phyloP scores from a whole-genome alignment of 1,139 yeast genomes.

The Scheffersomyces titani region DNA sequence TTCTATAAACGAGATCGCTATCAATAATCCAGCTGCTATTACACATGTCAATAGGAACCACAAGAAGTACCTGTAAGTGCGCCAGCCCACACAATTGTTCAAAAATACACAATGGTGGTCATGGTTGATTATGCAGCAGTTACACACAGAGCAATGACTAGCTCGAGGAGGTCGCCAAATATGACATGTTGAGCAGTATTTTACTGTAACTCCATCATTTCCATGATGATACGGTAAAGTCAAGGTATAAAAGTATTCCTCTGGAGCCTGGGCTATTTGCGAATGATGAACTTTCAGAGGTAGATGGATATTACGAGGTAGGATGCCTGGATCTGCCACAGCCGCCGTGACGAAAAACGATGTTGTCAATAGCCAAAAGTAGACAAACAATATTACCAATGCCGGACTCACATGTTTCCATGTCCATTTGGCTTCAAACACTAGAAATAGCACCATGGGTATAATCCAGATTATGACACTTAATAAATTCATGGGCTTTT shows the following conservation, averaged over 20 bases:
- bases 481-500: constrained; percentile 34
- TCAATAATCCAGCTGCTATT: constrained; percentile 22
- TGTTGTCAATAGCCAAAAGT: constrained; percentile 54
- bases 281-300: constrained; percentile 20
- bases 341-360: constrained; percentile 55
- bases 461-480: constrained; percentile 37
- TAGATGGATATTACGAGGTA: constrained; percentile 70
- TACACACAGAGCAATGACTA: constrained; percentile 46
- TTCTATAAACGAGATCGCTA: constrained; percentile 28
- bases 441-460: constrained; percentile 51
- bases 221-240: constrained; percentile 48
- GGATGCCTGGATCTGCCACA: constrained; percentile 67
- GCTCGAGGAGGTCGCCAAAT: constrained; percentile 50
- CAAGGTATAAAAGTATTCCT: constrained; percentile 61
- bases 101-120: constrained; percentile 46
- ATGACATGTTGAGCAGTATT: constrained; percentile 48
- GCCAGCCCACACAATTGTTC: constrained; percentile 42
- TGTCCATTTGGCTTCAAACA: constrained; percentile 52
- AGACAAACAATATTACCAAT: constrained; percentile 56
- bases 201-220: constrained; percentile 41
- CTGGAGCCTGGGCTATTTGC: constrained; percentile 45
- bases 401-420: constrained; percentile 63
- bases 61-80: constrained; percentile 36
- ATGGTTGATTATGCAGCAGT: constrained; percentile 44
- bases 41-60: constrained; percentile 39